These are phyloP conservation scores for Beauveria australis DNA, from an alignment of 2,329 filamentous ascomycete genomes.

Conservation along the genomic window DNA sequence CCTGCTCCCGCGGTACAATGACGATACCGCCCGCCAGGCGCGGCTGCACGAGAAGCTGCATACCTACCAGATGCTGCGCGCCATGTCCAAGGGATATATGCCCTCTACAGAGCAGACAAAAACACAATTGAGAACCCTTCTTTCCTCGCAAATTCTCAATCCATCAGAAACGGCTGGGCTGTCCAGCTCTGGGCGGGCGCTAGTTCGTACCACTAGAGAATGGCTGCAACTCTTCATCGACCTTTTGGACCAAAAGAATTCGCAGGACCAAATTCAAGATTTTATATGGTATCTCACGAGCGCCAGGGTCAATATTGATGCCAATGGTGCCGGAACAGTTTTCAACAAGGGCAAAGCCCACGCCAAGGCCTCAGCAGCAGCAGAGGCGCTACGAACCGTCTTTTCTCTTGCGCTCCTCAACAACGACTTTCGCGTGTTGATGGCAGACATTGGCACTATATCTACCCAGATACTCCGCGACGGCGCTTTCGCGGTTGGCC, in stretches of 20 bases:
- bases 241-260: constrained; percentile 76
- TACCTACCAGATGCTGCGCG: constrained; percentile 83
- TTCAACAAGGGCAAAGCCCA: constrained; percentile 24
- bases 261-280: constrained; percentile 78
- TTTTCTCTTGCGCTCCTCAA: constrained; percentile 82
- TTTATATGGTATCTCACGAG: constrained; percentile 79
- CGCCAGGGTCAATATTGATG: constrained; percentile 47
- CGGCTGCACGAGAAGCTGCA: constrained; percentile 83
- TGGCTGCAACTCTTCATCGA: constrained; percentile 75
- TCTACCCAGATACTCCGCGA: constrained; percentile 81
- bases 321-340: constrained; percentile 21
- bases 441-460: constrained; percentile 71
- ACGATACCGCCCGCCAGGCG: constrained; percentile 71
- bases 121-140: constrained; percentile 67
- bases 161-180: constrained; percentile 55
- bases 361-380: constrained; percentile 36
- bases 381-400: constrained; percentile 74
- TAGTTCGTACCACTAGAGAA: constrained; percentile 63
- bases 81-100: constrained; percentile 78
- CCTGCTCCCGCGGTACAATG: constrained; percentile 72
- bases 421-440: constrained; percentile 78
- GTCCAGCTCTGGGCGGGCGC: constrained; percentile 65
- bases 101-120: constrained; percentile 82
- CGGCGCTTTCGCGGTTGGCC: constrained; percentile 70
- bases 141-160: constrained; percentile 72